Evolutionary conservation across 2,329 filamentous ascomycete species (phyloP), one percentile per base, ranked within the genome.

Genomic region (Huntiella omanensis): DNA sequence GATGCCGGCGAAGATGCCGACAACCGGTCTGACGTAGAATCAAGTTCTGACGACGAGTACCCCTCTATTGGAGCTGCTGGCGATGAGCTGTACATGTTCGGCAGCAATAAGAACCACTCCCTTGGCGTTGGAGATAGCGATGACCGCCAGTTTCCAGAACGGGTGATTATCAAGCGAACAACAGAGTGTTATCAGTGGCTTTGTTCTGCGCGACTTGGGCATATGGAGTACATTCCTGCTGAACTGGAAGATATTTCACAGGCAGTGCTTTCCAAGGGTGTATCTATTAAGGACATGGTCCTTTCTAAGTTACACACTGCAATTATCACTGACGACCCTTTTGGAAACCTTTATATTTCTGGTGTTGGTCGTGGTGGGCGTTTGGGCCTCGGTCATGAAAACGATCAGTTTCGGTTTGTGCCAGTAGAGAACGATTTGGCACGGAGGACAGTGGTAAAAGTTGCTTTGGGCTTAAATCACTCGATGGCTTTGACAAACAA

Each of bases 121-220:
- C 71, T 98, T 16, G 91, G 91, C 1, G 80, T 96, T 50, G 87
- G 87, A n/a, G 87, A 98, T 57, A 81, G 92, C 55, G 86, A 95
- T 58, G 88, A 98, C 57, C 77, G 91, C 3, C 87, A 96, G 52
- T 93, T 81, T 55, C 91, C 91, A 0, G 91, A 96, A 59, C 80
- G 85, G 7, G 76, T 95, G 8, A 66, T 70, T 32, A 61, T 96
- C 33, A 73, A 76, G 47, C 76, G 88, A 12, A 85, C 91, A 0
- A 77, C 83, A 17, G 76, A 84, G 56, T 83, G 94, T 53, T 76
- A 85, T 55, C 66, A 73, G 33, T 33, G 16, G 15, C 33, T 32
- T 32, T 13, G 33, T 8, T 13, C 10, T 16, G 16, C 13, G 7
- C n/a, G 32, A 6, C 5, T 47, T 33, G 58, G 61, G 1, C 76